A percentile compares a stretch with the other conserved stretches of the same genome.
These are phyloP conservation scores for Sambucus nigra DNA, from an alignment of 129 eudicot species.

Conservation along the genomic window DNA sequence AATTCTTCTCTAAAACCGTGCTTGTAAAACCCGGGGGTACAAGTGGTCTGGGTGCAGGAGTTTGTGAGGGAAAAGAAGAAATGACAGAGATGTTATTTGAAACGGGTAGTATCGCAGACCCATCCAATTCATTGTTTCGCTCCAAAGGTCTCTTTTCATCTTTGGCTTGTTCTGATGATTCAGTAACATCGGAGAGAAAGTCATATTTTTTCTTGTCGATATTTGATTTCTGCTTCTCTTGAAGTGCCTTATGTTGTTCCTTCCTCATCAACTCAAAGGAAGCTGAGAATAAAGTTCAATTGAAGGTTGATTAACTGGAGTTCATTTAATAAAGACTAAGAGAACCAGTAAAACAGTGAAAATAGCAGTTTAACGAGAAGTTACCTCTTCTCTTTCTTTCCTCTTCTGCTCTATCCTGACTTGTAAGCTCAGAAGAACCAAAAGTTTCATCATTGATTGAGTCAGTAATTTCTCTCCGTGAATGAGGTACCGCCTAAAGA, in stretches of 20 bases:
- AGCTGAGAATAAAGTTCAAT: conserved; percentile 31
- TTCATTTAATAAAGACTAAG: conserved; percentile 2
- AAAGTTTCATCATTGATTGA: conserved; percentile 89
- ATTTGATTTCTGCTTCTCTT: conserved; percentile 69
- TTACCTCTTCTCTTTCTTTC: conserved; percentile 91
- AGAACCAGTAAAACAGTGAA: conserved; percentile 7
- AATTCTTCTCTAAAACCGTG: conserved; percentile 49
- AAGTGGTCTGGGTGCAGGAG: conserved; percentile 68
- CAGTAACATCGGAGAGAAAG: conserved; percentile 25
- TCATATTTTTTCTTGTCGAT: conserved; percentile 43
- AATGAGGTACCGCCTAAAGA: conserved; percentile 64
- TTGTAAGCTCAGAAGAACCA: conserved; percentile 68
- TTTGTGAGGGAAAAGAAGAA: conserved; percentile 35
- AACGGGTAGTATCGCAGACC: conserved; percentile 22
- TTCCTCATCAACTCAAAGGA: conserved; percentile 93
- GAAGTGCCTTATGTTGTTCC: conserved; percentile 82
- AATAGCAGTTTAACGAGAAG: too few species aligned
- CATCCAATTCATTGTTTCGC: conserved; percentile 26
- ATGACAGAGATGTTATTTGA: conserved; percentile 43
- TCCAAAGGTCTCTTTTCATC: conserved; percentile 31
- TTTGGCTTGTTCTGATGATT: conserved; percentile 35
- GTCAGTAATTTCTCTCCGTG: conserved; percentile 58
- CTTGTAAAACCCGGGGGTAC: conserved; percentile 89
- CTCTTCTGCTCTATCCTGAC: conserved; percentile 92
- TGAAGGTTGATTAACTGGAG: conserved; percentile 6